phyloP scores from a whole-genome alignment of 331 rosid species.

The Arachis monticola region DNA sequence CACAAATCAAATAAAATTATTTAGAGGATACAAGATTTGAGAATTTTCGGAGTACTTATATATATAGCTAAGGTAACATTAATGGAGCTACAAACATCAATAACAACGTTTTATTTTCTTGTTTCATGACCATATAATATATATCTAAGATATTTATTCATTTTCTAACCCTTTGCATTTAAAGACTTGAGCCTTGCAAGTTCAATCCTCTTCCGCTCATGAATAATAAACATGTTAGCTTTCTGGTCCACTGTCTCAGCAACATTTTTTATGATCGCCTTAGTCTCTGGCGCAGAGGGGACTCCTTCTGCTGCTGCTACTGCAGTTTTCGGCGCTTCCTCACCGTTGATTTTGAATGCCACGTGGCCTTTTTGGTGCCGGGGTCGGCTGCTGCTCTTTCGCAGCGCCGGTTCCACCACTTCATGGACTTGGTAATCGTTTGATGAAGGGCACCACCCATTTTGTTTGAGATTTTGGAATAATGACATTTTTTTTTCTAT shows the following conservation, averaged over 20 bases:
- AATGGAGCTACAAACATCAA: no score
- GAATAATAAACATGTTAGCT: slow-evolving; percentile 40
- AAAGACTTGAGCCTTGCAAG: slow-evolving; percentile 42
- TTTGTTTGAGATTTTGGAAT: slow-evolving; percentile 3
- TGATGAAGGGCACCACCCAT: slow-evolving; percentile 39
- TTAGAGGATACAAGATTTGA: neutral
- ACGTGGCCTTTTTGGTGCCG: slow-evolving; percentile 29
- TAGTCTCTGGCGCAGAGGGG: neutral
- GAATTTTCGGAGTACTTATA: neutral
- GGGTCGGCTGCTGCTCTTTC: slow-evolving; percentile 15
- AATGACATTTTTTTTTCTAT: slow-evolving; percentile 28
- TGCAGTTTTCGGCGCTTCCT: slow-evolving; percentile 20
- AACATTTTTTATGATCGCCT: neutral
- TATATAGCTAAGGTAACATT: no score
- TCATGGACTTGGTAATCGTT: slow-evolving; percentile 38
- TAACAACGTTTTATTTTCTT: no score
- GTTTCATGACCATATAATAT: neutral
- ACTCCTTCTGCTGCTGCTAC: neutral
- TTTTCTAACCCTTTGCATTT: neutral
- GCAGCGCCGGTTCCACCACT: slow-evolving; percentile 27
- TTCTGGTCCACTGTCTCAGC: slow-evolving; percentile 30
- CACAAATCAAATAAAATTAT: no score
- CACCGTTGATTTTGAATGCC: slow-evolving; percentile 17
- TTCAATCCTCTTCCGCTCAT: slow-evolving; percentile 38
- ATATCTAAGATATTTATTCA: no score